These are phyloP conservation scores for Dryas alaskensis DNA, from an alignment of 306 rosid genomes.

Conservation along the genomic window DNA sequence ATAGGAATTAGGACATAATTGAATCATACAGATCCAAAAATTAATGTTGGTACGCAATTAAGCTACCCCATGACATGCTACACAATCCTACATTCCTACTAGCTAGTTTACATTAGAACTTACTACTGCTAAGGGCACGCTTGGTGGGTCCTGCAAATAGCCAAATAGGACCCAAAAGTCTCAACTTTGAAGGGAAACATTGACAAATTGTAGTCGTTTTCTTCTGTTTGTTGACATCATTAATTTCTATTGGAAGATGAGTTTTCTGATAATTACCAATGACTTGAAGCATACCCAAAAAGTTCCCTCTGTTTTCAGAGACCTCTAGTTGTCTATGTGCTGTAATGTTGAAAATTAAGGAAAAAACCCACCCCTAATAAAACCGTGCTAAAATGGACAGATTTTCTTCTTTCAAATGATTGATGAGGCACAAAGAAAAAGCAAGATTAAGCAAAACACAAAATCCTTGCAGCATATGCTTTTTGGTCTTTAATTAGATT, in stretches of 20 bases:
- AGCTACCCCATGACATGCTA: no score
- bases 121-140: not conserved
- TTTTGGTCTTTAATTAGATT: not conserved
- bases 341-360: not conserved
- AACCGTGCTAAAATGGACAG: not conserved
- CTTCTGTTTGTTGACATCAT: constrained; percentile 2
- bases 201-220: not conserved
- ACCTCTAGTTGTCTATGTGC: not conserved
- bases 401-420: constrained; percentile 12
- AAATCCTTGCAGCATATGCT: not conserved
- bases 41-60: not conserved
- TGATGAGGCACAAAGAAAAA: constrained; percentile 1
- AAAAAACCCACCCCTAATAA: not conserved
- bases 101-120: no score
- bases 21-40: not conserved
- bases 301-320: not conserved
- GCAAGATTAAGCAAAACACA: not conserved
- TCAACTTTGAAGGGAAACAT: not conserved
- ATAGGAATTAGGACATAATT: not conserved
- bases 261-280: not conserved
- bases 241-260: not conserved
- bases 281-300: not conserved
- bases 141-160: not conserved
- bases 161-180: not conserved
- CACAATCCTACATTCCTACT: no score